Conservation (phyloP, 2,329 filamentous ascomycete species). For the Colletotrichum liriopes region DNA sequence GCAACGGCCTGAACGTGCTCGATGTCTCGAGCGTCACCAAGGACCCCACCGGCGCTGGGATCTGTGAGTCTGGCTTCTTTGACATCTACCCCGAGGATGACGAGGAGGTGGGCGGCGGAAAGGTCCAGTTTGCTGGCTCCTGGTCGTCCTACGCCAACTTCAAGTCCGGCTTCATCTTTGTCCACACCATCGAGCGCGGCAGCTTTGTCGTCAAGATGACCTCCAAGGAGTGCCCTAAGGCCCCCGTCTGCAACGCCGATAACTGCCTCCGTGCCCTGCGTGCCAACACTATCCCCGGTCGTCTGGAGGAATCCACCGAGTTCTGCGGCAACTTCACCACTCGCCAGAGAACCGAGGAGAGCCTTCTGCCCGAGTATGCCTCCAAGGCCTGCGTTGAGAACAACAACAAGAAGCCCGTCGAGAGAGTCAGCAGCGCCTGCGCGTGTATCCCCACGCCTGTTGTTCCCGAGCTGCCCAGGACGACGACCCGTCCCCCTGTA, state of each 20-base stretch:
- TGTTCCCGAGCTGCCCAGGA: constrained; percentile 47
- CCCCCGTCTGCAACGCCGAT: constrained; percentile 44
- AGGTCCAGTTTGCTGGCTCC: constrained; percentile 41
- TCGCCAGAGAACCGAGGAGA: constrained; percentile 35
- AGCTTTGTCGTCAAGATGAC: constrained; percentile 46
- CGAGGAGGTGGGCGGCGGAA: constrained; percentile 44
- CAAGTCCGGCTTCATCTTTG: constrained; percentile 45
- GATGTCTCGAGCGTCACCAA: constrained; percentile 50
- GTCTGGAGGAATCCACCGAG: constrained; percentile 43
- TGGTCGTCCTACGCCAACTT: constrained; percentile 46
- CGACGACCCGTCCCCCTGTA: constrained; percentile 45
- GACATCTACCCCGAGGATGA: constrained; percentile 59
- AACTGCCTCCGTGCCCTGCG: constrained; percentile 46
- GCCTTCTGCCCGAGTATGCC: constrained; percentile 43
- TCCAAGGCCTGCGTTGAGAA: constrained; percentile 40
- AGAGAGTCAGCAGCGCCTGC: constrained; percentile 45
- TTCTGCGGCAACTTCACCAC: constrained; percentile 44
- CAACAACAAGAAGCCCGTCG: constrained; percentile 33
- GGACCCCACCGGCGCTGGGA: constrained; percentile 55
- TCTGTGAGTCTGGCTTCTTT: constrained; percentile 62
- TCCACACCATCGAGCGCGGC: constrained; percentile 47
- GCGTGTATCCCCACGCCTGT: constrained; percentile 44
- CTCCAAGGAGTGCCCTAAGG: constrained; percentile 41
- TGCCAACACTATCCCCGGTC: constrained; percentile 40
- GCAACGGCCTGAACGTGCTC: constrained; percentile 56